Base-by-base conservation (phyloP, 2,329 filamentous ascomycete genomes). In the Alternaria sp. region DNA sequence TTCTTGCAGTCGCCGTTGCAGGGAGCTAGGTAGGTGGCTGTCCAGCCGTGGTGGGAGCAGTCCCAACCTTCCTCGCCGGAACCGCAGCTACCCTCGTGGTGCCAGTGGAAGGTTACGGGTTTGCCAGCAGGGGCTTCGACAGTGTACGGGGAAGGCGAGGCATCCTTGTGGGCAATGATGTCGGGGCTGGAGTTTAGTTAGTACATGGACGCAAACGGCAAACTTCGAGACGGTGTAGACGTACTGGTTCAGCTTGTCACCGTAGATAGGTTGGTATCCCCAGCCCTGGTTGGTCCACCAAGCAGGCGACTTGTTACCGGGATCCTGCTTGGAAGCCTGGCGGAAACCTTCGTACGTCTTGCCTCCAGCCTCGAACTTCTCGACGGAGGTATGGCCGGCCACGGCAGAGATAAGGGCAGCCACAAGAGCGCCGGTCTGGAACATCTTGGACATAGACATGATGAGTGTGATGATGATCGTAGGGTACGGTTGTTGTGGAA, bases 1-100 rank as follows among this genome's bases (percentile, higher is more conserved):
- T 71, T 57, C 48, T 65, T 65, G 64, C 72, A 74, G 62, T 76
- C 72, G n/a, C 72, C 72, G n/a, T 69, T 61, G 69, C 72, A 75
- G 2, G 69, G 49, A 9, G 73, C 73, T 39, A 76, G 62, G 54
- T 68, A 76, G 9, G 70, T 72, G 41, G 71, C 56, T n/a, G 72
- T 74, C 65, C 66, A 72, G 49, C 73, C 72, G 56, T 74, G 72
- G 60, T 75, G 72, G 28, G 61, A 67, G 67, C 72, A 74, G 58
- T 73, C 71, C 72, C 72, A 75, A 44, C 71, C 72, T 36, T 69
- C 63, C 51, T 75, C 72, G 17, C 61, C 65, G 10, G 26, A 50
- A 4, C 62, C 65, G 40, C 72, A 74, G 37, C 54, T 33, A 5
- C 72, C 72, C 13, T 65, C 54, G 56, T 73, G 72, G 58, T 72